Base-by-base conservation (phyloP, 2,329 filamentous ascomycete genomes). In the Colletotrichum camelliae region DNA sequence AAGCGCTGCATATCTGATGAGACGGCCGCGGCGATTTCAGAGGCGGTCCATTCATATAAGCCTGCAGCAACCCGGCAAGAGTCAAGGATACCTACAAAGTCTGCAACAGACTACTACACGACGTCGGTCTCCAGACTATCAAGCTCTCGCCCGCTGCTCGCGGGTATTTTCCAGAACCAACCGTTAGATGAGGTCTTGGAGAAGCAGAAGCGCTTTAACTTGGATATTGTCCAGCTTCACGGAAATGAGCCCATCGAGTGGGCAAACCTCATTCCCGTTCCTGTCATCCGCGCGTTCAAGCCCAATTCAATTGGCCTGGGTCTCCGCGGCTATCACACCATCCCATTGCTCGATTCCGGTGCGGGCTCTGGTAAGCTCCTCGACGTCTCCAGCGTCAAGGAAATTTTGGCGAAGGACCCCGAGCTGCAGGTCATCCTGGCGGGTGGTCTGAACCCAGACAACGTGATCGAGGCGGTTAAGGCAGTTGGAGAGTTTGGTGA, bases 81-180 rank as follows among this genome's bases (percentile, higher is more conserved):
- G 71, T 35, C 13, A 74, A 79, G 79, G 81, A 66, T 85, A 83
- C 31, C 84, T 74, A 57, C 79, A 5, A 75, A 78, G 4, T 80
- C 84, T 4, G 76, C 80, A 3, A 89, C 87, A 10, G 95, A 96
- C 82, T 98, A 93, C 85, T 98, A 97, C 83, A 90, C 84, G n/a
- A 84, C 87, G 67, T 86, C 88, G n/a, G 79, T 83, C 29, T 82
- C 84, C 37, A 86, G 87, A 74, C 83, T 93, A 6, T 84, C 89
- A 82, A 82, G 88, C 82, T 82, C 91, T 16, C 86, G 94, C 12
- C 93, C 96, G 1, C 89, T 97, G 4, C 89, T 99, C 1, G 97
- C 98, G 7, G 97, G 97, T 72, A 96, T 99, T 3, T 99, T 99
- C 87, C 94, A 95, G 80, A 94, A 98, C 83, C 96, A 98, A 82